Conservation (phyloP, 1,139 yeast genomes). For the Suhomyces coccinellae region DNA sequence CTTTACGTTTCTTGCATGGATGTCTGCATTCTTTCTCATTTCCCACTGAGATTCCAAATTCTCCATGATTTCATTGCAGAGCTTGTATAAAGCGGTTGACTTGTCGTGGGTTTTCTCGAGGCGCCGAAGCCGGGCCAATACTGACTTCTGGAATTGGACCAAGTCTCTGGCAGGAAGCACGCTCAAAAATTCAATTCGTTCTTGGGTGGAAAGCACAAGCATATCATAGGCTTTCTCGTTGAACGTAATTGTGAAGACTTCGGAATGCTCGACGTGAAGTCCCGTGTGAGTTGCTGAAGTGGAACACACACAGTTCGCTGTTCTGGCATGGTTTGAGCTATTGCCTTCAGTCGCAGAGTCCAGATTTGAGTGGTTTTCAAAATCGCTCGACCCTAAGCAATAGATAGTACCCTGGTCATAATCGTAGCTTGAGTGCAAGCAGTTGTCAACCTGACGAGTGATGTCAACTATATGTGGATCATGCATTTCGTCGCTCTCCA, state of each 20-base stretch:
- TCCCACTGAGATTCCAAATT: constrained; percentile 5
- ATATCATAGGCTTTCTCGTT: not conserved
- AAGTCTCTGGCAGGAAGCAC: not conserved
- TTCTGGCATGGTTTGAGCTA: not conserved
- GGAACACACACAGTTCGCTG: not conserved
- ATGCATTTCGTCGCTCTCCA: not conserved
- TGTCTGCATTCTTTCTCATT: not conserved
- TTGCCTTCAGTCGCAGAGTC: no score
- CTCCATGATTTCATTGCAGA: not conserved
- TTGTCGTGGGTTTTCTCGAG: not conserved
- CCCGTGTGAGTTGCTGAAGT: not conserved
- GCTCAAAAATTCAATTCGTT: not conserved
- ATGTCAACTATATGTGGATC: not conserved
- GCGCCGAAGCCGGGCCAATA: not conserved
- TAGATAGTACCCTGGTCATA: not conserved
- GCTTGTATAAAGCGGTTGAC: not conserved
- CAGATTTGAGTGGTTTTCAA: not conserved
- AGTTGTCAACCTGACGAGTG: not conserved
- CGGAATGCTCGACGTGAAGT: not conserved
- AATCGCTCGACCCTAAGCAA: not conserved
- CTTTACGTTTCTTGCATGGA: not conserved
- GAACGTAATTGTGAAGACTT: not conserved
- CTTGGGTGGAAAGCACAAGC: not conserved
- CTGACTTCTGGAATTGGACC: constrained; percentile 1
- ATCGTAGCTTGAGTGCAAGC: not conserved